Evolutionary conservation across 169 alveolate species (phyloP).

Genomic region (Plasmodium fragile): DNA sequence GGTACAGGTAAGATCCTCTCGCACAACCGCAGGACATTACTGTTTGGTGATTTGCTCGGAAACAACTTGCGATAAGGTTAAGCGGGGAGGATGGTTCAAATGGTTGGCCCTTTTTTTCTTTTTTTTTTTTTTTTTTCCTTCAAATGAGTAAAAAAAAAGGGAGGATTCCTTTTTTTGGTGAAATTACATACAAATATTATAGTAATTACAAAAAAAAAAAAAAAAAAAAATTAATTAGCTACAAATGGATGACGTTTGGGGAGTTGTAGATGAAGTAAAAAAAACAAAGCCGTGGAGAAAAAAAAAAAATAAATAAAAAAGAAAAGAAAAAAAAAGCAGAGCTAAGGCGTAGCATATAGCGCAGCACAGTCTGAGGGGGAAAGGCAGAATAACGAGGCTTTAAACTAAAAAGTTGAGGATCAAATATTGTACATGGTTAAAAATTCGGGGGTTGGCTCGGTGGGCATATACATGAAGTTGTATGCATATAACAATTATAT

Average conservation of each 20-base stretch:
- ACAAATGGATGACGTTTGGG: neutral
- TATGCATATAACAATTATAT: neutral
- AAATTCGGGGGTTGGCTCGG: neutral
- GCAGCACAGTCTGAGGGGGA: neutral
- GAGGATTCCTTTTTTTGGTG: neutral
- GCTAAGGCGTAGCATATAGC: neutral
- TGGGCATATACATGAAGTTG: neutral
- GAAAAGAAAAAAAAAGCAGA: neutral
- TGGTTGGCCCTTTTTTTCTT: neutral
- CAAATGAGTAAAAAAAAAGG: neutral
- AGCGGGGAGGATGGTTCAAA: neutral
- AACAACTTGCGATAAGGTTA: neutral
- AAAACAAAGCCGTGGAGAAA: neutral
- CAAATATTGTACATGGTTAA: neutral
- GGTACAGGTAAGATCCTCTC: neutral
- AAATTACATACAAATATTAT: neutral
- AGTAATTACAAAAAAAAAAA: constrained; percentile 14
- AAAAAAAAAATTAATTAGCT: constrained; percentile 1
- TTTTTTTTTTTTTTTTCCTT: neutral
- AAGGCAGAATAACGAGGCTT: neutral
- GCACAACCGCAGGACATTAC: neutral
- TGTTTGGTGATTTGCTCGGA: neutral
- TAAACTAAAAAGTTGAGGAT: neutral
- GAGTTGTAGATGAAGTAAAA: constrained; percentile 26
- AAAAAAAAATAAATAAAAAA: neutral